Base-by-base conservation (phyloP, 805 yeast species). In the Ogataea sp. region DNA sequence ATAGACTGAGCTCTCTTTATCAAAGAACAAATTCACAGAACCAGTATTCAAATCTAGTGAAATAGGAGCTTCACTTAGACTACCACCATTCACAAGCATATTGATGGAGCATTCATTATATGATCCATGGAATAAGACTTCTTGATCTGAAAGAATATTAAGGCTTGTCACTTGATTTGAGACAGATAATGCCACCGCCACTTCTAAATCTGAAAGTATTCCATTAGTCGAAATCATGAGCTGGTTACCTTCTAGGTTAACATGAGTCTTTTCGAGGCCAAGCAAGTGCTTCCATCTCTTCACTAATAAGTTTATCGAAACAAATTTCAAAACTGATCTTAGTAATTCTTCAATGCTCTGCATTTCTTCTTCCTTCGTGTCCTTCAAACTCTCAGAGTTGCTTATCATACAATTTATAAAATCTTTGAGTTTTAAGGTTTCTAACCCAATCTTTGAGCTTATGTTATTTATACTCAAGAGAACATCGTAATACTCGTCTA, bases 171-270 rank as follows among this genome's bases (percentile, higher is more conserved):
- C 32, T 2, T 41, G 32, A 18, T 38, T 44, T 4, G 43, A 34
- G 13, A 45, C 35, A 7, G 48, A 39, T 10, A 54, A 18, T 0
- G 54, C 50, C 37, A 56, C 49, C 1, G 62, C 54, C 1, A 55
- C 10, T 4, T 37, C 4, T 36, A 27, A 2, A 41, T 29, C 25
- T 45, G 45, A 9, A 50, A 39, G n/a, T n/a, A n/a, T n/a, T 16
- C 50, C 50, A 4, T 50, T 42, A 5, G 49, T 15, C 1, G 53
- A 44, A 1, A 53, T 10, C 7, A 38, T 41, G 1, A 47, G 25
- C 2, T 46, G 44, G n/a, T 30, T 38, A 3, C 63, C 64, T 15
- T 39, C 36, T 2, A 48, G 6, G 3, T 39, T 41, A 1, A 55
- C 18, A 0, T 37, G 34, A 1, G 52, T 39, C 26, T 50, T 40